phyloP scores from a whole-genome alignment of 2,329 filamentous ascomycete genomes.

The Arthrobotrys iridis region DNA sequence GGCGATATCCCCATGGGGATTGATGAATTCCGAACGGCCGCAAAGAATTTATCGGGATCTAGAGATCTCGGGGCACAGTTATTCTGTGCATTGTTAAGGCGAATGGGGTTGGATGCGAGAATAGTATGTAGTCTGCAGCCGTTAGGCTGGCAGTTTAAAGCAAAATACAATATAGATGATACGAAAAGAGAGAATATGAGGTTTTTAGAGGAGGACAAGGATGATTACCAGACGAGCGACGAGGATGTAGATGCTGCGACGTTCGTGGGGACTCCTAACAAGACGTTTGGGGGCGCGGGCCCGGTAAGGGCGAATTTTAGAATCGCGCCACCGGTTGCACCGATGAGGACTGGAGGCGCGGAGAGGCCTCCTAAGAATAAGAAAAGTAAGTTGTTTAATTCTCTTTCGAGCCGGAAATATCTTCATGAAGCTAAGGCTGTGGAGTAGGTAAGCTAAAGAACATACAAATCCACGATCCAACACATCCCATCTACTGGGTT shows the following conservation, averaged over 20 bases:
- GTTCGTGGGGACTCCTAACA: constrained; percentile 41
- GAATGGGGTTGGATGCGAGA: constrained; percentile 81
- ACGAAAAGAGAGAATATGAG: constrained; percentile 32
- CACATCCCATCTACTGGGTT: constrained; percentile 90
- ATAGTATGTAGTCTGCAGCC: constrained; percentile 91
- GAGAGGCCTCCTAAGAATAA: background rate
- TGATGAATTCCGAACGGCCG: constrained; percentile 77
- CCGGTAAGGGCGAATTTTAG: constrained; percentile 38
- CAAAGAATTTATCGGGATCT: constrained; percentile 77
- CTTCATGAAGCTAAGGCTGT: constrained; percentile 30
- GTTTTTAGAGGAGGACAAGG: constrained; percentile 51
- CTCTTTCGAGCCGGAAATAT: background rate
- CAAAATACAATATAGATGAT: constrained; percentile 41
- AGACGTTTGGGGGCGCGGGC: constrained; percentile 48
- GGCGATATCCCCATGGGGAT: constrained; percentile 68
- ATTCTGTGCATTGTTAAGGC: constrained; percentile 85
- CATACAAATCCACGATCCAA: constrained; percentile 72
- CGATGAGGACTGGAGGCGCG: constrained; percentile 13
- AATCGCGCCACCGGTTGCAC: constrained; percentile 26
- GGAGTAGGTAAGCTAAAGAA: constrained; percentile 58
- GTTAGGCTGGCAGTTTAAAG: constrained; percentile 62
- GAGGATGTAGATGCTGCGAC: constrained; percentile 20
- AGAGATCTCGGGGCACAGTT: constrained; percentile 89
- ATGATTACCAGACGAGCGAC: constrained; percentile 44
- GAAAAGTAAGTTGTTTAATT: constrained; percentile 16